Evolutionary conservation across 176 grass and related monocot species (phyloP).

Genomic region (bread wheat (Triticum aestivum)): IWGSC_CS_RefSeq_v2.1 NC_057797.1:615852062-615852561

Average conservation of each 20-base stretch:
- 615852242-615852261: neutral
- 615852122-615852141: neutral
- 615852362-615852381: constrained; percentile 11
- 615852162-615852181: constrained; percentile 1
- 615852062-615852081: neutral
- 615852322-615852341: constrained; percentile 2
- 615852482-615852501: neutral
- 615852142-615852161: neutral
- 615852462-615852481: neutral
- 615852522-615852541: neutral
- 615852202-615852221: neutral
- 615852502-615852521: neutral
- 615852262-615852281: neutral
- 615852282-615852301: neutral
- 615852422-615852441: neutral
- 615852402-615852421: neutral
- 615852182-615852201: neutral
- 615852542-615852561: neutral
- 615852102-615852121: constrained; percentile 2
- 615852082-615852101: constrained; percentile 1
- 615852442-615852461: neutral
- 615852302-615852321: constrained; percentile 2
- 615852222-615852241: neutral
- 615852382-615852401: neutral
- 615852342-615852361: constrained; percentile 4